Percentiles rank a stretch among this genome's conserved stretches.
phyloP scores from a whole-genome alignment of 1,139 yeast species.

The Saccharomycopsis hybrid region DNA sequence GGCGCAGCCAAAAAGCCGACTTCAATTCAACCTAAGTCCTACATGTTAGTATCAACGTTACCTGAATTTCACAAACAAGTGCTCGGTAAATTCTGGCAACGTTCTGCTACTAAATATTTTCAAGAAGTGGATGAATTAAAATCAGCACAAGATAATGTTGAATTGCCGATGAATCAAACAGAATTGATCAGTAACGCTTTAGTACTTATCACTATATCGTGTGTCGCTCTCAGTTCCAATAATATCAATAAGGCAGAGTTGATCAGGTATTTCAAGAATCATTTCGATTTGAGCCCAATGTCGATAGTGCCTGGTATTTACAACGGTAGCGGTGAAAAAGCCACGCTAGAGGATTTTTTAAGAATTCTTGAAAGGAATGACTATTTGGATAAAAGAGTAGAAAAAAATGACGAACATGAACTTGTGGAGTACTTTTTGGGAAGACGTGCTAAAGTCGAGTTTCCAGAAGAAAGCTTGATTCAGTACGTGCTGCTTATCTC shows the following conservation, averaged over 20 bases:
- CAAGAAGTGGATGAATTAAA: slow-evolving; percentile 5
- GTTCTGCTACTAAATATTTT: slow-evolving; percentile 8
- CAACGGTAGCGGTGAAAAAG: slow-evolving; percentile 2
- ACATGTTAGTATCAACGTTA: slow-evolving; percentile 12
- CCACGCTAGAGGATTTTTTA: slow-evolving; percentile 27
- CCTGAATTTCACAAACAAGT: background rate
- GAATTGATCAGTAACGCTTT: slow-evolving; percentile 29
- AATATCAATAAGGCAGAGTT: slow-evolving; percentile 32
- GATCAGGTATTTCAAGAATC: slow-evolving; percentile 25
- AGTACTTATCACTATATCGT: slow-evolving; percentile 27
- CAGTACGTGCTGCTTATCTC: slow-evolving; percentile 28
- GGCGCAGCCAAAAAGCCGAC: slow-evolving; percentile 15
- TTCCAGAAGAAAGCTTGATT: slow-evolving; percentile 28
- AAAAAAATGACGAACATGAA: slow-evolving; percentile 25
- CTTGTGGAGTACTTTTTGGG: slow-evolving; percentile 33
- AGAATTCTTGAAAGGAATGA: slow-evolving; percentile 29
- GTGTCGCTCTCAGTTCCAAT: slow-evolving; percentile 30
- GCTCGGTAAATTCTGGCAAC: slow-evolving; percentile 14
- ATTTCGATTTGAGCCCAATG: slow-evolving; percentile 25
- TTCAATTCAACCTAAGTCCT: background rate
- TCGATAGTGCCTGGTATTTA: slow-evolving; percentile 4
- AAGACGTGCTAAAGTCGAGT: slow-evolving; percentile 31
- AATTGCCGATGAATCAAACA: slow-evolving; percentile 21
- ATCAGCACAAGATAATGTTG: slow-evolving; percentile 1
- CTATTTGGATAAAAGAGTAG: slow-evolving; percentile 24